A percentile compares a stretch with the other conserved stretches of the same genome.
These are phyloP conservation scores for Leccinum angustisporum DNA, from an alignment of 1,284 basidiomycete species.

Conservation along the genomic window DNA sequence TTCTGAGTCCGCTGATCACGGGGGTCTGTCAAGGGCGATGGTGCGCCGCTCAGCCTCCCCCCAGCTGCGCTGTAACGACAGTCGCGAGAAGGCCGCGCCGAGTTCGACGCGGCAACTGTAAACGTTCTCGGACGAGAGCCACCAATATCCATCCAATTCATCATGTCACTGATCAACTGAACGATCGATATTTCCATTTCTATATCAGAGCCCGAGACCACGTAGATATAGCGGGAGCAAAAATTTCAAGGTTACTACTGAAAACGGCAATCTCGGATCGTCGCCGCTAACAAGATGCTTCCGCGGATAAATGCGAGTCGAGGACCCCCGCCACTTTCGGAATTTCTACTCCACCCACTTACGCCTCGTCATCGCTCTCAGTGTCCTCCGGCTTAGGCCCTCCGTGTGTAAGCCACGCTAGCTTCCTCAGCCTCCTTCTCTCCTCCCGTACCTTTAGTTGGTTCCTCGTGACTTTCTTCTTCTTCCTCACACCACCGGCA, in stretches of 20 bases:
- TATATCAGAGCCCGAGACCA: background rate
- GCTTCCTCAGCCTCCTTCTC: constrained; percentile 73
- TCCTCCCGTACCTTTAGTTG: constrained; percentile 88
- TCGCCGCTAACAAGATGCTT: constrained; percentile 27
- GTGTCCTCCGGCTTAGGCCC: constrained; percentile 80
- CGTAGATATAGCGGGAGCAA: constrained; percentile 18
- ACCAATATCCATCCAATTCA: background rate
- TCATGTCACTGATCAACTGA: background rate
- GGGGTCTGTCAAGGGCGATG: constrained; percentile 17
- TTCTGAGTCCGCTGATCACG: constrained; percentile 23
- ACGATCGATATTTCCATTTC: background rate
- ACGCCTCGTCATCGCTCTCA: constrained; percentile 52
- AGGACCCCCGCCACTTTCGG: constrained; percentile 24
- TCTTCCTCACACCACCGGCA: constrained; percentile 61
- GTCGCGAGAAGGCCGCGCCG: constrained; percentile 21
- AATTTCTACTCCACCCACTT: background rate
- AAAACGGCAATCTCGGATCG: constrained; percentile 38
- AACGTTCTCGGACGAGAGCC: background rate
- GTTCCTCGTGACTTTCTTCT: constrained; percentile 91
- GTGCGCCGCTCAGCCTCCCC: no score
- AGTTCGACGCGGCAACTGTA: background rate
- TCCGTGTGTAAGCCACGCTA: constrained; percentile 83
- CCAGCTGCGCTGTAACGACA: constrained; percentile 23
- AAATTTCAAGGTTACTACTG: constrained; percentile 20
- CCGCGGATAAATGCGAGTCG: constrained; percentile 21